phyloP scores from a whole-genome alignment of 192 early-diverging fungal species.

The Coemansia sp. region DNA sequence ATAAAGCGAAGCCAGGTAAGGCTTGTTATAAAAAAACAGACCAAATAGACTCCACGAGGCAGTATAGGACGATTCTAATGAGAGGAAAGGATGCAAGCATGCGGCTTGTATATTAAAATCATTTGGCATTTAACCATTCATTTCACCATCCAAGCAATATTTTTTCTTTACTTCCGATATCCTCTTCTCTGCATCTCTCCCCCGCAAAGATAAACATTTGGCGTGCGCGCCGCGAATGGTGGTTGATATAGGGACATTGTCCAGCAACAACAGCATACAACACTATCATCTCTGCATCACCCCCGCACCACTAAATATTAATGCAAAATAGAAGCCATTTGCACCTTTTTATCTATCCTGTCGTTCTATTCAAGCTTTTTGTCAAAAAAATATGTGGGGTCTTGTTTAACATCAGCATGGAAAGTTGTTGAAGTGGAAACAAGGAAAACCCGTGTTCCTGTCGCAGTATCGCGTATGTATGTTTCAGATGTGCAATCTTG shows the following conservation, averaged over 20 bases:
- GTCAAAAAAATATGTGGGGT: too few relatives aligned
- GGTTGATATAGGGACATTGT: not conserved
- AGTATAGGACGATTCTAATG: not conserved
- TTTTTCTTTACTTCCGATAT: not conserved
- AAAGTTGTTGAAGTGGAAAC: not conserved
- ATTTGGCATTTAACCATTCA: not conserved
- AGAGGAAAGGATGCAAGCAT: not conserved
- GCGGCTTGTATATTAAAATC: constrained; percentile 3
- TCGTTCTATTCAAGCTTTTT: too few relatives aligned
- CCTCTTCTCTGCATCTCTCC: not conserved
- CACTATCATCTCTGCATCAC: too few relatives aligned
- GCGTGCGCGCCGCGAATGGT: not conserved
- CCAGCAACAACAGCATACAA: not conserved
- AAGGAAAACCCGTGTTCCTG: not conserved
- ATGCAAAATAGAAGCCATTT: not conserved
- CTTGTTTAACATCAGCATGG: not conserved
- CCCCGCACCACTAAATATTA: not conserved
- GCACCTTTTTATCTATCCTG: not conserved
- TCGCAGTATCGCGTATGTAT: not conserved
- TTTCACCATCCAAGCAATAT: too few relatives aligned
- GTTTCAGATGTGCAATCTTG: not conserved
- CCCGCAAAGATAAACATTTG: constrained; percentile 1
- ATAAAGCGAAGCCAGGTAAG: constrained; percentile 2
- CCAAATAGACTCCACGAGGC: not conserved
- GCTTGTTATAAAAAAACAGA: not conserved